Base-by-base conservation (phyloP, 192 early-diverging fungal species). In the Entophlyctis luteolus region DNA sequence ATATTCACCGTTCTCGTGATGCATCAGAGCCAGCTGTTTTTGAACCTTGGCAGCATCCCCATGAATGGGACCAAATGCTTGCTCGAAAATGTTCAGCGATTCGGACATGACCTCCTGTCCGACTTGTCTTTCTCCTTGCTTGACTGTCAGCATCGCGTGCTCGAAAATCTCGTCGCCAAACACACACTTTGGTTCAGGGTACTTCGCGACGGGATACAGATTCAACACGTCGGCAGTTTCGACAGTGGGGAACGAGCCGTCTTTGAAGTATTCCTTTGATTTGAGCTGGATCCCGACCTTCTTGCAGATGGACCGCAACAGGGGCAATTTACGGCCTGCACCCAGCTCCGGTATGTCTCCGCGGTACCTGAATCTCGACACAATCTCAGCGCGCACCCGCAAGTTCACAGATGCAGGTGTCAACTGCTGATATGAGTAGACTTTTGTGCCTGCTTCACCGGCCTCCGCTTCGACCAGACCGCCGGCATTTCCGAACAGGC, bases 61-160 rank as follows among this genome's bases (percentile, higher is more conserved):
- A 65, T 98, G 94, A 59, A 98, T 71, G 59, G 92, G 91, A 14
- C 94, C 94, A 74, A 89, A 95, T 14, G 88, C 89, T 75, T 96
- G 94, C 79, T 99, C 96, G 72, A 92, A 93, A 22, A 98, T 76
- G 3, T 89, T 74, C 55, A 91, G 73, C 12, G 94, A 89, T 74
- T 98, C 92, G 28, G 84, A 60, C 59, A 93, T 73, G 34, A 96
- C 74, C 70, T 98, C 94, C 39, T 93, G 58, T 8, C 90, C 93
- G 34, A 89, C 48, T 62, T 89, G 78, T 52, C 83, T 87, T 53
- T 96, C 87, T 4, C 90, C 89, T 72, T 93, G 87, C 14, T 89
- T 80, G 48, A 96, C 70, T 25, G 79, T 84, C 68, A 87, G 77
- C 49, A 88, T 84, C 14, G 89, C 96, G 34, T 92, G 90, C 70